phyloP scores from a whole-genome alignment of 768 basidiomycete species.

The Phylloporus scabripes region DNA sequence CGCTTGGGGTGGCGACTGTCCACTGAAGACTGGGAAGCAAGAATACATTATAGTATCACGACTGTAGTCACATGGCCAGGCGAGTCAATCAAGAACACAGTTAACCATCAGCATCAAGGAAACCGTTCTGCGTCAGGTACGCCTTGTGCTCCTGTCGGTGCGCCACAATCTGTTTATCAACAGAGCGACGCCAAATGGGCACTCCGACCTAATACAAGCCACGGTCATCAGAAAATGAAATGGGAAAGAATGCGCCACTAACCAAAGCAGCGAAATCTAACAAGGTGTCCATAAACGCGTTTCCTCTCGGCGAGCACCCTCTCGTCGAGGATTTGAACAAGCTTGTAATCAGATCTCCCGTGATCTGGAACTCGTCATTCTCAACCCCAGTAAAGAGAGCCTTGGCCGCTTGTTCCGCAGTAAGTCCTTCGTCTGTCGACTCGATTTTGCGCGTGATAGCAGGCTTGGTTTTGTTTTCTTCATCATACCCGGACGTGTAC shows the following conservation, averaged over 20 bases:
- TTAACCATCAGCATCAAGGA: too few relatives aligned
- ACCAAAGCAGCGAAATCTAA: conserved; percentile 43
- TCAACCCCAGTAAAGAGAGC: conserved; percentile 64
- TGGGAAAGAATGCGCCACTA: conserved; percentile 17
- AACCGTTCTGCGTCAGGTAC: conserved; percentile 41
- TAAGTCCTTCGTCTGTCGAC: conserved; percentile 57
- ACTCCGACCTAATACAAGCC: conserved; percentile 37
- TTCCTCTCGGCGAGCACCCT: conserved; percentile 55
- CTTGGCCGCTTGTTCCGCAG: conserved; percentile 58
- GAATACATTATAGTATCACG: too few relatives aligned
- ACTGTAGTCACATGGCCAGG: too few relatives aligned
- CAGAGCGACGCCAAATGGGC: conserved; percentile 47
- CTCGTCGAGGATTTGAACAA: conserved; percentile 63
- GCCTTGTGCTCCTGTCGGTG: conserved; percentile 44
- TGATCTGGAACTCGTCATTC: conserved; percentile 68
- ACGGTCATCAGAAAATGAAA: neutral
- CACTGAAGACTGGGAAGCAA: too few relatives aligned
- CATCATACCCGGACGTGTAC: conserved; percentile 66
- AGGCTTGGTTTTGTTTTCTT: conserved; percentile 76
- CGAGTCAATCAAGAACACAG: too few relatives aligned
- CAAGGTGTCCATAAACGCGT: conserved; percentile 48
- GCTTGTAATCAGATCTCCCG: conserved; percentile 60
- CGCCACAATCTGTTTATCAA: conserved; percentile 42
- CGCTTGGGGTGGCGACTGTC: too few relatives aligned
- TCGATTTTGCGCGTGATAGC: conserved; percentile 71